Percentiles rank a stretch among this genome's conserved stretches.
Conservation (phyloP, 805 yeast genomes). For the Zygoascus flipseniorum region DNA sequence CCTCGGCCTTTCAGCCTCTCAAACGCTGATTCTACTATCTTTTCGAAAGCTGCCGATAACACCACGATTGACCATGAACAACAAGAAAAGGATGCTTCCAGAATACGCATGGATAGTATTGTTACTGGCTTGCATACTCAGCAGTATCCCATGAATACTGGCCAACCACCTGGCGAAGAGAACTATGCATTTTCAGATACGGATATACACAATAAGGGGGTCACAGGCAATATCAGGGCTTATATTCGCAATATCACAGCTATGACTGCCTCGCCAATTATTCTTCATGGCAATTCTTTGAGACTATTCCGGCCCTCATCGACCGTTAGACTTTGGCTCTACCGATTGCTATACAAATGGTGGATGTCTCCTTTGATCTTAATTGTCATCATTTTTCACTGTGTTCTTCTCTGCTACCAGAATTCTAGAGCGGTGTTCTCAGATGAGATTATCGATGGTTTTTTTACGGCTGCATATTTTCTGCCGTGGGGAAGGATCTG, state of each 20-base stretch:
- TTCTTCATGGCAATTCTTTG: slow-evolving; percentile 16
- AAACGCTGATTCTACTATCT: background rate
- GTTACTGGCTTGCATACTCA: background rate
- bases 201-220: background rate
- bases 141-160: background rate
- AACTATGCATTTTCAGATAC: background rate
- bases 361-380: slow-evolving; percentile 19
- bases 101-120: background rate
- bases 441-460: background rate
- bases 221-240: background rate
- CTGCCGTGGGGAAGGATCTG: slow-evolving; percentile 17
- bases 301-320: slow-evolving; percentile 10
- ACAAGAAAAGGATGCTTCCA: background rate
- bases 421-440: slow-evolving; percentile 11
- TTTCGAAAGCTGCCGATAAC: background rate
- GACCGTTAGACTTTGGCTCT: slow-evolving; percentile 9
- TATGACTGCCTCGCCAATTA: background rate
- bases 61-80: background rate
- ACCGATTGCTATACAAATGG: slow-evolving; percentile 14
- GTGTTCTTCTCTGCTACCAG: slow-evolving; percentile 13
- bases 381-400: slow-evolving; percentile 15
- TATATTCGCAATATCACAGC: background rate
- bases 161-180: background rate
- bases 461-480: slow-evolving; percentile 4
- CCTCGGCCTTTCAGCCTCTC: background rate